Conservation (phyloP, 495 filamentous ascomycete species). For the Cercophora sp. region DNA sequence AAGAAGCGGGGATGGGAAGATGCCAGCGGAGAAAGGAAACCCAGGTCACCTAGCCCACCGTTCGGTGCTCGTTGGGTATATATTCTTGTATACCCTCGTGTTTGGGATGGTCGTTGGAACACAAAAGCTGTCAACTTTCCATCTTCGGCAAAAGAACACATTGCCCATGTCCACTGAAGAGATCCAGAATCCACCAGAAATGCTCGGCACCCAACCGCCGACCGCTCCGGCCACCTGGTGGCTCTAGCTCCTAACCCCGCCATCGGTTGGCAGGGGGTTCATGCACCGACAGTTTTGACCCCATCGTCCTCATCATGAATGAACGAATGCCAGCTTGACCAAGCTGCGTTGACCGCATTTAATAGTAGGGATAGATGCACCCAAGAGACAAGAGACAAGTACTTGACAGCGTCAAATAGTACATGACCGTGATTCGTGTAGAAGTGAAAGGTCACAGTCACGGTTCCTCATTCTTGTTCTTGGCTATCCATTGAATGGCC, state of each 20-base stretch:
- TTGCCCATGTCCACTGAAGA: conserved; percentile 20
- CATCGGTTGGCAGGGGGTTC: too few species aligned
- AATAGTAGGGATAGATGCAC: too few species aligned
- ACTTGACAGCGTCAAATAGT: too few species aligned
- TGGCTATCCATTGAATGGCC: too few species aligned
- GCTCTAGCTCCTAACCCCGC: conserved; percentile 24
- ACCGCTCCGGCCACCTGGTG: conserved; percentile 14
- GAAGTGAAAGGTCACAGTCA: too few species aligned
- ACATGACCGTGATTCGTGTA: too few species aligned
- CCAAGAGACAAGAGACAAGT: too few species aligned
- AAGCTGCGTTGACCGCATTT: too few species aligned
- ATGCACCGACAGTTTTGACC: too few species aligned
- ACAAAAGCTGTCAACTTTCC: conserved; percentile 34
- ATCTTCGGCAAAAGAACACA: conserved; percentile 39
- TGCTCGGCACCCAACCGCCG: not conserved
- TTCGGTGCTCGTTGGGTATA: not conserved
- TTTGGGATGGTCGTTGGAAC: conserved; percentile 10
- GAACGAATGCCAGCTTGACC: too few species aligned
- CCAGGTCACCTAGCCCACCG: conserved; percentile 3
- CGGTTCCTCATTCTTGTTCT: too few species aligned
- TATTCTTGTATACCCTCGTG: not conserved
- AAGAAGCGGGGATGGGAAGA: not conserved
- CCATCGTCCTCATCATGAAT: too few species aligned
- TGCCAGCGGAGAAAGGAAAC: not conserved
- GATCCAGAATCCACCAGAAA: conserved; percentile 22